Evolutionary conservation across 345 rosid genomes (phyloP), one percentile per base, ranked within the genome.

Genomic region (Camelina hispida): DNA sequence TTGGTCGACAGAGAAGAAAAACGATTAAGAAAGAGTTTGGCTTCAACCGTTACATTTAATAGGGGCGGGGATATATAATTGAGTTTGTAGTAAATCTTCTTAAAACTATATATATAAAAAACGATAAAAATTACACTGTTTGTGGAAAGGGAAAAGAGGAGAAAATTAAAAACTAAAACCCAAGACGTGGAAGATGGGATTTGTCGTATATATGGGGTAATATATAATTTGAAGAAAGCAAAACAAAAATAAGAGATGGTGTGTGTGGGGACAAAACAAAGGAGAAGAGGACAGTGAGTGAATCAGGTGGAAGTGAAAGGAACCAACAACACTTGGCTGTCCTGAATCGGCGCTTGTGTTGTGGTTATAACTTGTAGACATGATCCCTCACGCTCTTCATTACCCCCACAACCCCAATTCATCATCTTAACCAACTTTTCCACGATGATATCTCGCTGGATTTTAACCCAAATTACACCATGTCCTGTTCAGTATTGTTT

Each of bases 351-450:
- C 69, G 80, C 66, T 28, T 47, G 15, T 64, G 34, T 47, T 70
- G 67, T 77, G 80, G 71, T 71, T 77, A 4, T 71, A 17, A 77
- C 80, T 55, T 18, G 30, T 65, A 71, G 67, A 77, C 76, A 77
- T 25, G 67, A 57, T 77, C 80, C 59, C 75, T 76, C 80, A 44
- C 43, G 10, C 63, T 32, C 79, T 75, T 75, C 46, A 1, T 60
- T 60, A 16, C 63, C 79, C 69, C 69, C 63, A 57, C 74, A 32
- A 3, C 11, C 28, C 28, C 55, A 60, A 51, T 42, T 68, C 68
- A 37, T 66, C 62, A 17, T 62, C 28, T 25, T 18, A 30, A 42
- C 54, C 65, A 15, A 64, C 57, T 65, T 64, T 65, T 64, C 57
- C 28, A 55, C 51, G n/a, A 9, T 55, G 18, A 54, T 18, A 43